Base-by-base conservation (phyloP, 1,284 basidiomycete genomes). In the Termitomyces sp. region DNA sequence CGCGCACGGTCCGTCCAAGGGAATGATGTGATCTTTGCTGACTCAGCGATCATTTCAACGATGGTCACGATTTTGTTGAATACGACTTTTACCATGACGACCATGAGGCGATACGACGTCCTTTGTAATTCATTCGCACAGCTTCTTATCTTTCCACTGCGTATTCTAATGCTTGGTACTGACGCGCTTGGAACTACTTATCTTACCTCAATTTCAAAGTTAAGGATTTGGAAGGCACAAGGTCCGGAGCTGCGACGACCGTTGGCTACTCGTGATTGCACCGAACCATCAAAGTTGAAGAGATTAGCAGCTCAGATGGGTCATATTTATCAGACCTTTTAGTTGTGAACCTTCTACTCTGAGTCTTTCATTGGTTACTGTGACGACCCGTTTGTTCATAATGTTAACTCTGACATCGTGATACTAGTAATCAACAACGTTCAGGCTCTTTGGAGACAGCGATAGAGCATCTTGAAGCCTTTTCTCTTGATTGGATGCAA, bases 11-110 rank as follows among this genome's bases (percentile, higher is more conserved):
- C 43, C 9, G 34, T 49, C 15, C 5, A 7, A 19, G n/a, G 12
- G 5, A 13, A n/a, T 1, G 26, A 31, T 51, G 50, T 45, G 33
- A 52, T 43, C 26, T 28, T 31, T 44, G 51, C 51, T 52, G 51
- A 52, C 34, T 52, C 41, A 52, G 41, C 50, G 1, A 44, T 38
- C 34, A 52, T 34, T 9, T 41, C 19, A 40, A 39, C 19, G 5
- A 38, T 24, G 31, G 31, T 47, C 21, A 24, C 33, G 26, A 17
- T 30, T 12, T 45, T 1, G 43, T 0, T 44, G 6, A 24, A 24
- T 24, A 24, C 24, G 24, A 24, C 24, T 24, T 5, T 24, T 24
- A 24, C 24, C 24, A 24, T 24, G 24, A 21, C 10, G 7, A 28
- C 13, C 30, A 46, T 24, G 30, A 47, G 17, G 47, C 39, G 12